A percentile compares a stretch with the other conserved stretches of the same genome.
Evolutionary conservation across 1,284 basidiomycete genomes (phyloP).

Genomic region (Microbotryum lychnidis-dioicae): DNA sequence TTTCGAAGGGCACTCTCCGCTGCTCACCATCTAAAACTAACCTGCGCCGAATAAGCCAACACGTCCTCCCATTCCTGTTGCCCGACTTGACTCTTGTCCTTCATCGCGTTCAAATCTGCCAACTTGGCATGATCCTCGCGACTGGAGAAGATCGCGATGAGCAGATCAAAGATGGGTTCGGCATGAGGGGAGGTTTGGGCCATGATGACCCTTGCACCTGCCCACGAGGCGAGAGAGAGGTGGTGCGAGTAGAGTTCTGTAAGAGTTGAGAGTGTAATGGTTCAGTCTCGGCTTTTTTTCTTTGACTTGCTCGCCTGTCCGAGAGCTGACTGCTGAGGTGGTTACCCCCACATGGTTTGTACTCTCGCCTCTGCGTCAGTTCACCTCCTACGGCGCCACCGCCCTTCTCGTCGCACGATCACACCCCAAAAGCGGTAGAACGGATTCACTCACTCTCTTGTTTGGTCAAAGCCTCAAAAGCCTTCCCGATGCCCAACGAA

Average conservation of each 20-base stretch:
- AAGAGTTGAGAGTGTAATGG: too few species aligned
- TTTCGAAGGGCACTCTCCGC: constrained; percentile 5
- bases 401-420: too few species aligned
- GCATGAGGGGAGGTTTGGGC: constrained; percentile 57
- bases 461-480: constrained; percentile 18
- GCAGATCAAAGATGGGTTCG: constrained; percentile 27
- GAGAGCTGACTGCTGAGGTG: not conserved
- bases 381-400: too few species aligned
- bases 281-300: too few species aligned
- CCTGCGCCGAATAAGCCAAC: constrained; percentile 64
- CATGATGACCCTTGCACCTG: constrained; percentile 69
- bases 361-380: not conserved
- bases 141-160: constrained; percentile 23
- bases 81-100: constrained; percentile 46
- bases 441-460: constrained; percentile 24
- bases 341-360: not conserved
- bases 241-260: constrained; percentile 26
- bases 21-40: constrained; percentile 35
- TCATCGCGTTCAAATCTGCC: constrained; percentile 51
- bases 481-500: constrained; percentile 19
- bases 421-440: not conserved
- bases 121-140: constrained; percentile 36
- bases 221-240: constrained; percentile 47
- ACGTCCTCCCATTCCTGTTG: constrained; percentile 58
- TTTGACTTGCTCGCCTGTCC: not conserved